Evolutionary conservation across 352 stramenopile species (phyloP).

Genomic region (Phytophthora agathidicida): DNA sequence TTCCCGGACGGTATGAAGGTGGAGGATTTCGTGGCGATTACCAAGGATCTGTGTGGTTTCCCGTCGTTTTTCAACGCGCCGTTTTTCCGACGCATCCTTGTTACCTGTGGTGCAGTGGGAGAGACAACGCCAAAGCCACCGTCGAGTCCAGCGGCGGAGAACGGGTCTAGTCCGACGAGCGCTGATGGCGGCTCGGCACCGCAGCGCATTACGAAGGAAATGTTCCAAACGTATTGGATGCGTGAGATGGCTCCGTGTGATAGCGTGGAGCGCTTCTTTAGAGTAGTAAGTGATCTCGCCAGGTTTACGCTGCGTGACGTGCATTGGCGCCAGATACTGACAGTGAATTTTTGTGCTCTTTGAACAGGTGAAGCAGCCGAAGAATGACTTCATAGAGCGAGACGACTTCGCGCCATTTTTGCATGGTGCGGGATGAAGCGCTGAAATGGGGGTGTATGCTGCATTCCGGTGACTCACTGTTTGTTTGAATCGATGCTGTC

Average conservation of each 20-base stretch:
- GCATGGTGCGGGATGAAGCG: slow-evolving; percentile 70
- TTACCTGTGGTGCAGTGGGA: slow-evolving; percentile 18
- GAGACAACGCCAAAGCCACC: slow-evolving; percentile 31
- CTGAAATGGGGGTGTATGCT: neutral
- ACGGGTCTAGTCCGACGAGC: slow-evolving; percentile 28
- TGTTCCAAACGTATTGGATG: slow-evolving; percentile 95
- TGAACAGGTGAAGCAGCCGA: slow-evolving; percentile 92
- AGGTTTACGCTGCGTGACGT: neutral
- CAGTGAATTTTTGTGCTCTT: slow-evolving; percentile 1
- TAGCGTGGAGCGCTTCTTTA: slow-evolving; percentile 97
- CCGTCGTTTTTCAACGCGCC: slow-evolving; percentile 99
- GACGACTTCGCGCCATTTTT: slow-evolving; percentile 99
- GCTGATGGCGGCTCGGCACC: slow-evolving; percentile 23
- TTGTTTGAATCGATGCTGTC: slow-evolving; percentile 8
- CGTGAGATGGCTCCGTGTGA: slow-evolving; percentile 96
- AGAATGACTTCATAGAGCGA: slow-evolving; percentile 90
- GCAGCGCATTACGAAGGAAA: slow-evolving; percentile 80
- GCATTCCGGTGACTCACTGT: slow-evolving; percentile 32
- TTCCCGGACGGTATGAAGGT: slow-evolving; percentile 87
- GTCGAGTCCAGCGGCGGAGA: slow-evolving; percentile 17
- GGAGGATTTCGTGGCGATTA: slow-evolving; percentile 93
- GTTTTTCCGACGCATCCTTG: slow-evolving; percentile 93
- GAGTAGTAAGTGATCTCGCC: slow-evolving; percentile 72
- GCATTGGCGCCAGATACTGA: slow-evolving; percentile 4
- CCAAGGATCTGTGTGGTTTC: slow-evolving; percentile 97